Conservation (phyloP, 306 rosid species). For the Amphicarpaea edgeworthii region DNA sequence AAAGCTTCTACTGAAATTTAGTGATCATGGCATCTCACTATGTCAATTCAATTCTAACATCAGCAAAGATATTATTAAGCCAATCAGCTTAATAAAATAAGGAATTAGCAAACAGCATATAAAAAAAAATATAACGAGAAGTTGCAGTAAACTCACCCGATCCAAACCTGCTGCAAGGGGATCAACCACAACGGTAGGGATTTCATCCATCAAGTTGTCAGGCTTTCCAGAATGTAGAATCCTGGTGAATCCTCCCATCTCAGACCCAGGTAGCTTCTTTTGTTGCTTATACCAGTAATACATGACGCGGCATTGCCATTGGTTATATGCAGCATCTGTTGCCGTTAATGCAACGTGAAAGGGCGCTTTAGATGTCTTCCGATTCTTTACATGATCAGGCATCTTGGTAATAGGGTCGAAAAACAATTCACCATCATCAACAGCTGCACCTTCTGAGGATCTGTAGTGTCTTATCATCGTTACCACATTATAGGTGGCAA, state of each 20-base stretch:
- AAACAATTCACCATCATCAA: constrained; percentile 43
- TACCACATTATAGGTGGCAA: constrained; percentile 78
- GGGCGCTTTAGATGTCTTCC: constrained; percentile 58
- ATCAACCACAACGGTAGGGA: constrained; percentile 92
- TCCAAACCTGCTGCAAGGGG: constrained; percentile 95
- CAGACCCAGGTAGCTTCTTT: constrained; percentile 77
- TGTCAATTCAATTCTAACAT: constrained; percentile 20
- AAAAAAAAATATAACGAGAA: neutral
- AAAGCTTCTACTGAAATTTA: too few relatives aligned
- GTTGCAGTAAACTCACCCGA: constrained; percentile 64
- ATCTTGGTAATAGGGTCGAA: constrained; percentile 80
- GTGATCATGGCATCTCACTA: neutral
- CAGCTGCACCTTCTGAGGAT: constrained; percentile 54
- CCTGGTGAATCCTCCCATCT: constrained; percentile 97
- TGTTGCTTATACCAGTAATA: constrained; percentile 87
- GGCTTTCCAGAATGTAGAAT: constrained; percentile 90
- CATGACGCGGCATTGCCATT: constrained; percentile 97
- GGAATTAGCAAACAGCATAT: neutral
- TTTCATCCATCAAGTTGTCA: constrained; percentile 97
- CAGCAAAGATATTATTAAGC: constrained; percentile 14
- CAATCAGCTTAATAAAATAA: constrained; percentile 19
- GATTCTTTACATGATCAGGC: constrained; percentile 68
- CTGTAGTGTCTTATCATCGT: constrained; percentile 66
- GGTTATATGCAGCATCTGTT: constrained; percentile 83
- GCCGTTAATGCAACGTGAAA: constrained; percentile 95